Percentiles rank a stretch among this genome's conserved stretches.
Evolutionary conservation across 2,329 filamentous ascomycete species (phyloP).

Genomic region (Diaporthe velutina): DNA sequence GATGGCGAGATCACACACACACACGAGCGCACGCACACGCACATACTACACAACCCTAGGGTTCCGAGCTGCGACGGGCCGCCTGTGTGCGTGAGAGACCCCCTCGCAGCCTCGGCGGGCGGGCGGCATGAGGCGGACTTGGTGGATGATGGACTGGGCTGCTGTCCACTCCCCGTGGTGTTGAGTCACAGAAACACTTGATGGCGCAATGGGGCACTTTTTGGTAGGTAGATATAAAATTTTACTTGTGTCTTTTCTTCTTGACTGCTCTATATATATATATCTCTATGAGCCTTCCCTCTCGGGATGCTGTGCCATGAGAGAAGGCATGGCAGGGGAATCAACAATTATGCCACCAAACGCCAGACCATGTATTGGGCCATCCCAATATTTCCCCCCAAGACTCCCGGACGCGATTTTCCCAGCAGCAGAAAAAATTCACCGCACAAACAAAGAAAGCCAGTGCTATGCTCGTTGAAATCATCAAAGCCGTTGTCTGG

Average conservation of each 20-base stretch:
- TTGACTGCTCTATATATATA: constrained; percentile 27
- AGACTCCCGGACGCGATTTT: constrained; percentile 13
- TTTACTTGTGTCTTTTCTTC: constrained; percentile 29
- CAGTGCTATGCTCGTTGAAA: constrained; percentile 37
- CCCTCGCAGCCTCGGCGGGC: neutral
- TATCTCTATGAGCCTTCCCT: constrained; percentile 26
- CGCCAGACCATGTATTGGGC: constrained; percentile 31
- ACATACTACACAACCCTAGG: constrained; percentile 34
- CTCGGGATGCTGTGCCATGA: constrained; percentile 14
- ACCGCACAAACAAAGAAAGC: constrained; percentile 14
- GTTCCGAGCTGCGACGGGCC: neutral
- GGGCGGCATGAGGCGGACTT: neutral
- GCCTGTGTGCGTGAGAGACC: neutral
- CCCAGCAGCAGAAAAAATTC: neutral
- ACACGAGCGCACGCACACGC: neutral
- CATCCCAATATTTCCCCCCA: neutral
- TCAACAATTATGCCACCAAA: constrained; percentile 38
- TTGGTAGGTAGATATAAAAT: constrained; percentile 34
- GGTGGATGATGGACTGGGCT: neutral
- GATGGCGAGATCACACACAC: constrained; percentile 16
- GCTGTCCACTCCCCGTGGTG: neutral
- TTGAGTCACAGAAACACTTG: constrained; percentile 11
- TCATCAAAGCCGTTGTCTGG: constrained; percentile 33
- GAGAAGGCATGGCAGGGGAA: constrained; percentile 34
- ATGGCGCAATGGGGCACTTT: constrained; percentile 12